Evolutionary conservation across 1,139 yeast genomes (phyloP), one percentile per base, ranked within the genome.

Genomic region (Yamadazyma sp.): DNA sequence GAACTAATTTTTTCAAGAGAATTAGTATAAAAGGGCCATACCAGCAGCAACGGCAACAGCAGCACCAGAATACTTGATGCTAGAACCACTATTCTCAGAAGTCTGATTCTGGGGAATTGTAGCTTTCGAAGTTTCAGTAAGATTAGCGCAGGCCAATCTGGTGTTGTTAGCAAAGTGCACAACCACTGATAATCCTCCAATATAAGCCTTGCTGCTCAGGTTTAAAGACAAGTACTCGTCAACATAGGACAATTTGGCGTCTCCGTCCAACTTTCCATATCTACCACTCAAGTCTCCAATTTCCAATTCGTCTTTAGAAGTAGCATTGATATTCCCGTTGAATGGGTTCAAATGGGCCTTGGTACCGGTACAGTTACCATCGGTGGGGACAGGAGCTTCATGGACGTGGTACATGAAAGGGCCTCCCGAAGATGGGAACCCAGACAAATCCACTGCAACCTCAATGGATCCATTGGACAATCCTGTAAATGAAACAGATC

Each of bases 331-430:
- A 22, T 50, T 42, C 18, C 76, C 76, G 36, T 54, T 48, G 57
- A 53, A 70, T 28, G 76, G 75, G 49, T 70, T 60, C 47, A 70
- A 65, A 52, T 67, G 73, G 16, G 44, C 59, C 33, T 41, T 40
- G 20, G 76, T 66, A 28, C 62, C 73, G 25, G 61, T 55, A 54
- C 76, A 70, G 51, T 62, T 61, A 16, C 73, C 74, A 41, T 62
- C 53, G 7, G 59, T 34, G 7, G 73, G 74, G 27, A 70, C 73
- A 12, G 68, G 64, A 12, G 43, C 43, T 39, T 57, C 57, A 50
- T 70, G 75, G 34, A 70, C 57, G 46, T 69, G 75, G 59, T 69
- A 70, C 37, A 61, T 51, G 59, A 68, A 70, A 31, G 73, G 72
- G 23, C 73, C 73, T 22, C 70, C 70, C 5, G 47, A 28, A 4